Evolutionary conservation across 2,329 filamentous ascomycete species (phyloP).

Genomic region (Dothistroma septosporum): DNA sequence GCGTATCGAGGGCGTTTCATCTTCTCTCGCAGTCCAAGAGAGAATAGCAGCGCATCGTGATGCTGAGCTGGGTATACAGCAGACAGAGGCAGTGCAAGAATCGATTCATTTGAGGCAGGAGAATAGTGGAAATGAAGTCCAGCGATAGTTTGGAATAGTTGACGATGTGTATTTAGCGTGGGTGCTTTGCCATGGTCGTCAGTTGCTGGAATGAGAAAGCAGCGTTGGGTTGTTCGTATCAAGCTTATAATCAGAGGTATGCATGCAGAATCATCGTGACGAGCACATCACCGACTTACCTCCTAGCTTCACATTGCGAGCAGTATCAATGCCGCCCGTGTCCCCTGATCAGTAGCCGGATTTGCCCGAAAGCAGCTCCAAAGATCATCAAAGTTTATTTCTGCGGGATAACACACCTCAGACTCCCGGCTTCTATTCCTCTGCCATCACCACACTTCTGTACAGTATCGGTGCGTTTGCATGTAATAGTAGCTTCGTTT

Average conservation of each 20-base stretch:
- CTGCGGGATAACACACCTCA: not conserved
- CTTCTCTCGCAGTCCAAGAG: constrained; percentile 6
- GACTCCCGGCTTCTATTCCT: not conserved
- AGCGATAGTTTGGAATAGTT: not conserved
- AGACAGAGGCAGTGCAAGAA: constrained; percentile 2
- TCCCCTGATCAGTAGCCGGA: not conserved
- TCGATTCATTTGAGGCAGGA: not conserved
- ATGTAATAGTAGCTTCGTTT: constrained; percentile 3
- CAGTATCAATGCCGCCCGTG: not conserved
- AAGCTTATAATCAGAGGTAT: not conserved
- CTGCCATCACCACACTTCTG: not conserved
- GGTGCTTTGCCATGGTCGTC: not conserved
- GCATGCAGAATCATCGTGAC: not conserved
- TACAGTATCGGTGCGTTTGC: constrained; percentile 1
- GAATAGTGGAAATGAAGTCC: not conserved
- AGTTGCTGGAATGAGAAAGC: not conserved
- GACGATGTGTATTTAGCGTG: not conserved
- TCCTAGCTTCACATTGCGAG: not conserved
- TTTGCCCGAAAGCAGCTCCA: not conserved
- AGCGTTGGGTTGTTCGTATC: not conserved
- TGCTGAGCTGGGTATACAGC: constrained; percentile 5
- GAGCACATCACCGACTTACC: not conserved
- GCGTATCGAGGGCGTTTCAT: constrained; percentile 62
- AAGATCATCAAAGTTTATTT: not conserved
- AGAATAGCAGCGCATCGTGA: not conserved